These are phyloP conservation scores for Cydonia oblonga DNA, from an alignment of 331 rosid species.

Conservation along the genomic window DNA sequence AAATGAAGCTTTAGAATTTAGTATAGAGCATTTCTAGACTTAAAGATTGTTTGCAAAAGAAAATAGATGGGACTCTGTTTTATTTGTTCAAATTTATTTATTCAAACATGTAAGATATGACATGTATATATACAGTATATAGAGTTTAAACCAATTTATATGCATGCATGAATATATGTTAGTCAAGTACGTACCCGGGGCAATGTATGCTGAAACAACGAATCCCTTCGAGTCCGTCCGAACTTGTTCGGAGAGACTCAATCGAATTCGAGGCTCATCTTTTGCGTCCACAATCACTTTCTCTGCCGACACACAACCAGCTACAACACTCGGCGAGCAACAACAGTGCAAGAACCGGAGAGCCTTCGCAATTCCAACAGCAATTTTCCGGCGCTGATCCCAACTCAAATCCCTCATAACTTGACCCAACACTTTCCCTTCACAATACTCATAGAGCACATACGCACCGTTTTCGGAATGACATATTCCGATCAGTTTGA, in stretches of 20 bases:
- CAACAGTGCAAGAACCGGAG: constrained; percentile 40
- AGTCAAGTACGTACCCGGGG: constrained; percentile 44
- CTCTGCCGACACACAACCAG: constrained; percentile 36
- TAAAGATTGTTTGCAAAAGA: background rate
- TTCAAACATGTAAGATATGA: background rate
- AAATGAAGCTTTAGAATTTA: background rate
- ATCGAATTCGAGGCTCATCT: constrained; percentile 41
- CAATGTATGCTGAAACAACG: constrained; percentile 35
- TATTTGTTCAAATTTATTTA: background rate
- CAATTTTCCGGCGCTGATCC: constrained; percentile 50
- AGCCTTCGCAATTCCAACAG: constrained; percentile 49
- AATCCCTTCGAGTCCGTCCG: constrained; percentile 26
- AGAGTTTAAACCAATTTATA: no score
- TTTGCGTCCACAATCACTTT: constrained; percentile 34
- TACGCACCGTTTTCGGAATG: constrained; percentile 42
- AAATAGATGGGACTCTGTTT: background rate
- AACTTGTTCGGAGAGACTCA: constrained; percentile 27
- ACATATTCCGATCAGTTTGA: constrained; percentile 44
- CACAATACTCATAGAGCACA: constrained; percentile 37
- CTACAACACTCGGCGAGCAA: constrained; percentile 29
- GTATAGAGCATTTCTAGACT: background rate
- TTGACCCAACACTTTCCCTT: constrained; percentile 35
- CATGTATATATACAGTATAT: background rate
- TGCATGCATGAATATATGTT: background rate
- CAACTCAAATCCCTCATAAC: constrained; percentile 39